Base-by-base conservation (phyloP, 1,284 basidiomycete genomes). In the Moesziomyces globuligerus region DNA sequence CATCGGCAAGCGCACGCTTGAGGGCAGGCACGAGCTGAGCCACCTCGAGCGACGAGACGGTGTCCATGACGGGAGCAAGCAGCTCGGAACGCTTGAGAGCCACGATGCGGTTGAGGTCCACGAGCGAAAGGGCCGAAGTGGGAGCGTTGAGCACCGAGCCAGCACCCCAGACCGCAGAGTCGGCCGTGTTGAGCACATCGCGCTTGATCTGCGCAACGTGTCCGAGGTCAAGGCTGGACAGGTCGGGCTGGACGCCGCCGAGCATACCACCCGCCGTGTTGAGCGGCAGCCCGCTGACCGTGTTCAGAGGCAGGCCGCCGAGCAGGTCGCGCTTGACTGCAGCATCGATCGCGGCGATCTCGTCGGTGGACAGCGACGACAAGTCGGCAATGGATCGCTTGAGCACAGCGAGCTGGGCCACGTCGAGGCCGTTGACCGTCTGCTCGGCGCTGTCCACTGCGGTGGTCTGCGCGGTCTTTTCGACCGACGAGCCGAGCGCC, bases 351-450 rank as follows among this genome's bases (percentile, higher is more conserved):
- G 17, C 38, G 4, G 20, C 49, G 8, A 66, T 24, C 9, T 45
- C 45, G 10, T 42, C 20, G 2, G 49, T 40, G 34, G 26, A 34
- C 23, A 62, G 44, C 3, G 41, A 40, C 13, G 48, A 39, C 10
- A 62, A 28, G 17, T 56, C 60, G 7, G 46, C 49, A n/a, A 64
- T 34, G n/a, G 40, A 38, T 3, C 60, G 45, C 52, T 55, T 55
- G 29, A 55, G 40, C 11, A 55, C 24, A 9, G 29, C 29, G 23
- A 55, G 9, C 25, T 52, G 20, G 13, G 39, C 56, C 28, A 48
- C 18, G 45, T 59, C 45, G 18, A 52, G 41, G 8, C 26, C 23
- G 32, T 37, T 17, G 13, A 47, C 25, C 15, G 32, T 34, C 32
- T 34, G 15, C 32, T 43, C 24, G 20, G 44, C 42, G 3, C 38